Percentiles rank a stretch among this genome's conserved stretches.
Evolutionary conservation across 805 yeast genomes (phyloP).

Genomic region (Candida maris): DNA sequence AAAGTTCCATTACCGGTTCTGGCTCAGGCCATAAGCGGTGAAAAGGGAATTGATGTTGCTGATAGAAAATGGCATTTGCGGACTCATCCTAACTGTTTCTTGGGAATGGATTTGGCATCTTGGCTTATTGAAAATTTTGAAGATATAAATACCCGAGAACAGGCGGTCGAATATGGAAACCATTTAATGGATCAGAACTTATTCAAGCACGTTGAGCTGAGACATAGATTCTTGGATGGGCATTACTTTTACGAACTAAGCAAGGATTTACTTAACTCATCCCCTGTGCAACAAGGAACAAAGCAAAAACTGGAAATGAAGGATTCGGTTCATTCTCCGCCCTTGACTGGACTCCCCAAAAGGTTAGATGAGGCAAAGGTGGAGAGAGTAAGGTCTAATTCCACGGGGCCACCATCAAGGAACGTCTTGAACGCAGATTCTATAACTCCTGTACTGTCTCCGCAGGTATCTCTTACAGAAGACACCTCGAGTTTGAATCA

Average conservation of each 20-base stretch:
- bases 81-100: constrained; percentile 68
- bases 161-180: constrained; percentile 80
- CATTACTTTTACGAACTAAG: constrained; percentile 81
- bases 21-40: constrained; percentile 63
- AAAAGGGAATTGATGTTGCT: constrained; percentile 59
- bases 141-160: constrained; percentile 78
- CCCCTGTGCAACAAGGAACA: constrained; percentile 14
- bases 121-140: constrained; percentile 80
- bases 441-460: constrained; percentile 10
- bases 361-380: constrained; percentile 8
- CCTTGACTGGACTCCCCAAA: constrained; percentile 12
- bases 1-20: constrained; percentile 48
- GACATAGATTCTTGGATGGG: constrained; percentile 88
- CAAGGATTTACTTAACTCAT: constrained; percentile 46
- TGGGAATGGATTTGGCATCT: constrained; percentile 80
- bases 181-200: constrained; percentile 65
- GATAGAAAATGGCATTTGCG: constrained; percentile 93
- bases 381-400: constrained; percentile 11
- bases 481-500: constrained; percentile 6
- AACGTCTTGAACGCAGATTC: not conserved
- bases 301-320: constrained; percentile 3
- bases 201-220: constrained; percentile 74
- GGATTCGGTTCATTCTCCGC: constrained; percentile 5
- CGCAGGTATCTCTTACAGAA: constrained; percentile 12
- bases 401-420: constrained; percentile 13